A percentile compares a stretch with the other conserved stretches of the same genome.
phyloP scores from a whole-genome alignment of 768 basidiomycete species.

The Termitomyces bulborhizus region DNA sequence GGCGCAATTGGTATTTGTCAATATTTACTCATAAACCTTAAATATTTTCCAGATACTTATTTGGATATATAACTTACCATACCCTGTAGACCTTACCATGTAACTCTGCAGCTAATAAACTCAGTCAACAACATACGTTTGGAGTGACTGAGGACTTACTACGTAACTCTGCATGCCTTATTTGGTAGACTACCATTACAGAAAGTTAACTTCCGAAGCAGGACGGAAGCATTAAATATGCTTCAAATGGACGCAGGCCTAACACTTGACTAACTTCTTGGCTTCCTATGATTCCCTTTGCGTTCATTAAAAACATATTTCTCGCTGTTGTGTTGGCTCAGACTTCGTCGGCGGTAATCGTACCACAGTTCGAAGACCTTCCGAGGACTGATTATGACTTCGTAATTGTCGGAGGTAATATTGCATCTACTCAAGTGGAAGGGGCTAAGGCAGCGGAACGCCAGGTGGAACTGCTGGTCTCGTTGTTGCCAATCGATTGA shows the following conservation, averaged over 20 bases:
- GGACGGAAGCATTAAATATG: not conserved
- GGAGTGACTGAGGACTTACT: no score
- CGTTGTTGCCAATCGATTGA: conserved; percentile 16
- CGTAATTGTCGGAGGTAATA: conserved; percentile 19
- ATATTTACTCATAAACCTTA: no score
- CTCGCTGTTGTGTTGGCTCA: not conserved
- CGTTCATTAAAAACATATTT: not conserved
- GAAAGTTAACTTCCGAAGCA: no score
- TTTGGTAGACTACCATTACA: no score
- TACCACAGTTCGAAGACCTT: conserved; percentile 8
- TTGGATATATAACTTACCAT: no score
- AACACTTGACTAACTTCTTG: not conserved
- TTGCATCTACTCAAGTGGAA: not conserved
- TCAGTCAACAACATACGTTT: no score
- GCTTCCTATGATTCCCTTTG: not conserved
- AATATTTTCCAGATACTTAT: no score
- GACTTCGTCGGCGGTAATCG: conserved; percentile 3
- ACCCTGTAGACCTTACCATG: no score
- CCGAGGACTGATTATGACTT: conserved; percentile 15
- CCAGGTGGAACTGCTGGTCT: conserved; percentile 17
- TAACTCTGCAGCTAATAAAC: no score
- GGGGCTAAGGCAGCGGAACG: not conserved
- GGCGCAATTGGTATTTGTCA: no score
- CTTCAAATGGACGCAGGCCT: not conserved
- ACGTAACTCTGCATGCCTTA: no score